Base-by-base conservation (phyloP, 352 stramenopile species). In the Globisporangium radiosum region DNA sequence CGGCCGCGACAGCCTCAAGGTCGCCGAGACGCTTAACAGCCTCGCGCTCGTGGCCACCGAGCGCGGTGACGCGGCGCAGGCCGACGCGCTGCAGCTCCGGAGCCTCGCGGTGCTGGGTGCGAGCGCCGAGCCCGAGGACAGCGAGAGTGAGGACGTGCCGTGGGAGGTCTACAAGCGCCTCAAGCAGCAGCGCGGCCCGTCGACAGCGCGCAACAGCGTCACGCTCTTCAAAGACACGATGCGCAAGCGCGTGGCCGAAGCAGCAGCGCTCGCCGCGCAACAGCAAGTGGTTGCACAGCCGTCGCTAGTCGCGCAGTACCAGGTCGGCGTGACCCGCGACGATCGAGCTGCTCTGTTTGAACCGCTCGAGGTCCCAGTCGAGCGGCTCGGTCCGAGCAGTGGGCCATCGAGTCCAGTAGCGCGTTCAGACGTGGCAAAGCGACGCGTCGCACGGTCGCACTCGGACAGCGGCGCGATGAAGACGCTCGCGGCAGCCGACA, bases 81-180 rank as follows among this genome's bases (percentile, higher is more conserved):
- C 75, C 6, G 67, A 87, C 15, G 68, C 60, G 14, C 74, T 72
- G 38, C 81, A 92, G 57, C 59, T 77, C 9, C 73, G 70, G n/a
- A 90, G 81, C 53, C 70, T 92, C 7, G 59, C 75, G 19, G 66
- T 84, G 2, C 60, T 85, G 8, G 75, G 74, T 37, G 68, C 75
- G 1, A 86, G 75, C 53, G 59, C 70, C 4, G 79, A 89, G 54
- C 72, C 73, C 3, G 81, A 88, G 48, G 78, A 89, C 50, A 78
- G 81, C n/a, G 78, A 89, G 60, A 86, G 77, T 52, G 77, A 91
- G 61, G 81, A 89, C 54, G 73, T 88, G 25, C 76, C 81, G 42
- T 91, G 81, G 81, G 81, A 89, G 52, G 76, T 85, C n/a, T 91
- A 78, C 66, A 89, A 88, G 73, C 77, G 79, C 13, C 70, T 88